Percentiles rank a stretch among this genome's conserved stretches.
Evolutionary conservation across 116 monocot species (phyloP).

Genomic region (Zostera marina): DNA sequence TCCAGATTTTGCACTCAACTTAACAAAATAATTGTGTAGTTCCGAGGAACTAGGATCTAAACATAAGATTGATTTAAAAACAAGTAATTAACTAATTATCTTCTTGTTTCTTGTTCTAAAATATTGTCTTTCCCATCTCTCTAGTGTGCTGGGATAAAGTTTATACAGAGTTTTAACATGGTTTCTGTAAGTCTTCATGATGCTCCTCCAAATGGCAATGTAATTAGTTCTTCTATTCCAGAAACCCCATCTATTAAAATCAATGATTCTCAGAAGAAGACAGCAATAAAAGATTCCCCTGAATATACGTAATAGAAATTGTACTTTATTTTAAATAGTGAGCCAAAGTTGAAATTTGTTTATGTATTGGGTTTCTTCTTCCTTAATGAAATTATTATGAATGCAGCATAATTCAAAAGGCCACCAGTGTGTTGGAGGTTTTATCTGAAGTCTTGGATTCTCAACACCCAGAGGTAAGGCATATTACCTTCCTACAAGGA

Average conservation of each 20-base stretch:
- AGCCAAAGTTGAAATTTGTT: too few relatives aligned
- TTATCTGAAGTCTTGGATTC: constrained; percentile 59
- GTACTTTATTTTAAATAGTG: not conserved
- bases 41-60: too few relatives aligned
- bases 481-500: too few relatives aligned
- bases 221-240: constrained; percentile 20
- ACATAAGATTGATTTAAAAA: too few relatives aligned
- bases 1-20: not conserved
- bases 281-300: constrained; percentile 17
- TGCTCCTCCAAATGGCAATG: constrained; percentile 9
- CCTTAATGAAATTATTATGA: not conserved
- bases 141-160: constrained; percentile 38
- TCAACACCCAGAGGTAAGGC: constrained; percentile 56
- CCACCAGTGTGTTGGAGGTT: constrained; percentile 66
- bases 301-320: constrained; percentile 42
- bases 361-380: not conserved
- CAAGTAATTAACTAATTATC: too few relatives aligned
- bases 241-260: constrained; percentile 13
- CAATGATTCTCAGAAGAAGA: constrained; percentile 20
- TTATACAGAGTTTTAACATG: constrained; percentile 37
- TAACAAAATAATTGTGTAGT: too few relatives aligned
- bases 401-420: constrained; percentile 77
- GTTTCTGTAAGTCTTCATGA: constrained; percentile 16
- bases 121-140: not conserved
- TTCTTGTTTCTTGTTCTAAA: too few relatives aligned